These are phyloP conservation scores for Botrytis medusae DNA, from an alignment of 2,329 filamentous ascomycete species.

Conservation along the genomic window DNA sequence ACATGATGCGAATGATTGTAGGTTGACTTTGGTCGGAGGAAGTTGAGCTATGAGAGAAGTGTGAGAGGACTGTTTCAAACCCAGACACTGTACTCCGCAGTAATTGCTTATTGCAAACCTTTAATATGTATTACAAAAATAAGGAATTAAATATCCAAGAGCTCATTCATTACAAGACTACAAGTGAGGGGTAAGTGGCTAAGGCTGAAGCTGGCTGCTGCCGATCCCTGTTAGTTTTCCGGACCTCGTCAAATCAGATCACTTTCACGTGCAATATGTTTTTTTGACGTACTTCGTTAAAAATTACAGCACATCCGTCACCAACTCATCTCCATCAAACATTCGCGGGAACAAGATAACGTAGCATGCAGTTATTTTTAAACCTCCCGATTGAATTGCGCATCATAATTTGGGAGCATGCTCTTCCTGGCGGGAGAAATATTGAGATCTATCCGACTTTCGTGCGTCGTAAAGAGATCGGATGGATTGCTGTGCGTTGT, in stretches of 20 bases:
- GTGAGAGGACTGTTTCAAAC: no score
- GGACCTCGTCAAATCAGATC: neutral
- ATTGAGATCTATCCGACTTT: slow-evolving; percentile 3
- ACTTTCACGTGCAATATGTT: neutral
- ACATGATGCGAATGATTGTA: neutral
- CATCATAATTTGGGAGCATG: neutral
- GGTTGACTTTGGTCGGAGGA: neutral
- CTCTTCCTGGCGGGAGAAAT: slow-evolving; percentile 3
- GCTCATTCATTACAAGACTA: neutral
- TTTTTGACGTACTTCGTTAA: neutral
- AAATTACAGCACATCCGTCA: neutral
- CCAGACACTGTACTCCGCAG: neutral
- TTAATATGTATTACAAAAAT: neutral
- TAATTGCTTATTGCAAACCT: neutral
- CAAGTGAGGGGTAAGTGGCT: neutral
- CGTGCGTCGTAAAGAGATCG: neutral
- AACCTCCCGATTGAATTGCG: neutral
- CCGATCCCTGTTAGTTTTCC: neutral
- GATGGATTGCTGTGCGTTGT: neutral
- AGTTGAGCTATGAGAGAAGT: neutral
- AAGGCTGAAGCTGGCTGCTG: neutral
- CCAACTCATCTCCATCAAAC: neutral
- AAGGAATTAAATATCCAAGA: neutral
- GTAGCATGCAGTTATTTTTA: neutral
- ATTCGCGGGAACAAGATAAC: neutral